These are phyloP conservation scores for Naganishia friedmannii DNA, from an alignment of 768 basidiomycete genomes.

Conservation along the genomic window DNA sequence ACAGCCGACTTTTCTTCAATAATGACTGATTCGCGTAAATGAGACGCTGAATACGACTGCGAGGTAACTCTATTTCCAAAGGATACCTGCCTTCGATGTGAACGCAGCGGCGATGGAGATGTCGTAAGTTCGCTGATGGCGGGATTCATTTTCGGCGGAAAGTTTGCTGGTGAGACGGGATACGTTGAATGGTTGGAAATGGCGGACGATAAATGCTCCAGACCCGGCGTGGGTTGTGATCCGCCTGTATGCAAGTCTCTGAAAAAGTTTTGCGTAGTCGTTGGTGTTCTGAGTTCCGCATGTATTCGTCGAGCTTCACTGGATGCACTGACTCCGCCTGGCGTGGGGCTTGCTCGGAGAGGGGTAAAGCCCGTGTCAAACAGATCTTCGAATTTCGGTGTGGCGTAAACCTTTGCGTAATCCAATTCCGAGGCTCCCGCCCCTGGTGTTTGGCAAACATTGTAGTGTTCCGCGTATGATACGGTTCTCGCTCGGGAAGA, in stretches of 20 bases:
- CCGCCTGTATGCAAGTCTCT: conserved; percentile 26
- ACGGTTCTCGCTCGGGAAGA: conserved; percentile 19
- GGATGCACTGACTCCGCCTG: conserved; percentile 8
- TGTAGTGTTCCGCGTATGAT: conserved; percentile 35
- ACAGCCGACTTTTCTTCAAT: conserved; percentile 4
- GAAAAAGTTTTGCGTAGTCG: conserved; percentile 34
- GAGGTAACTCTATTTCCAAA: conserved; percentile 25
- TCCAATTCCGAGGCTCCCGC: conserved; percentile 28
- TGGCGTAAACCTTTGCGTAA: conserved; percentile 33
- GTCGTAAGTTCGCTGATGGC: conserved; percentile 13
- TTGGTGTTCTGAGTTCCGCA: conserved; percentile 29
- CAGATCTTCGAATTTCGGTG: conserved; percentile 35
- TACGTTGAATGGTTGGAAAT: conserved; percentile 10
- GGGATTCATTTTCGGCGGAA: conserved; percentile 18
- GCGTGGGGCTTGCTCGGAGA: conserved; percentile 23
- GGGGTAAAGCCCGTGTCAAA: conserved; percentile 29
- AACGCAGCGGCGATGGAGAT: conserved; percentile 28
- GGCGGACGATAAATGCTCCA: conserved; percentile 28
- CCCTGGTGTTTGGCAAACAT: conserved; percentile 32
- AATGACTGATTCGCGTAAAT: conserved; percentile 25
- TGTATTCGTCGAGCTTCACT: background rate
- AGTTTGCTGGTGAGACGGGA: conserved; percentile 22
- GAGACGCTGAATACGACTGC: conserved; percentile 20
- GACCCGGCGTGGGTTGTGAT: conserved; percentile 25
- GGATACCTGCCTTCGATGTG: conserved; percentile 31